phyloP scores from a whole-genome alignment of 2,329 filamentous ascomycete species.

The Chrysosphaeria jannelii region DNA sequence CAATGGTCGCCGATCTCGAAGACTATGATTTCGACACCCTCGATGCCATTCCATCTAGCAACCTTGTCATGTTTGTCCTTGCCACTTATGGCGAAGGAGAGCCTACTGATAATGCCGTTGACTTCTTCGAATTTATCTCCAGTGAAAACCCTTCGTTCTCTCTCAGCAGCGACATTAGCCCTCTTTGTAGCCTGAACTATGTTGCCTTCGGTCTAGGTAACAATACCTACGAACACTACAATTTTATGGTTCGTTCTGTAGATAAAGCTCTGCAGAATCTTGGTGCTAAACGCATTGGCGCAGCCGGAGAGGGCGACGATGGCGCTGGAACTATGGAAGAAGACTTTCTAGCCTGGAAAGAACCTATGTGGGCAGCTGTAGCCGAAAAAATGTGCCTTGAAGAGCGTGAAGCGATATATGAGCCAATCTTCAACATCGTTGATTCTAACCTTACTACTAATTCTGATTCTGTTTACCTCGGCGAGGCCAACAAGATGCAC shows the following conservation, averaged over 20 bases:
- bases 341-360: conserved; percentile 96
- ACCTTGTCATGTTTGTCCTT: conserved; percentile 79
- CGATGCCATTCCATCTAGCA: conserved; percentile 65
- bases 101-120: conserved; percentile 92
- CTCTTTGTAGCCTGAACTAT: conserved; percentile 64
- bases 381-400: conserved; percentile 61
- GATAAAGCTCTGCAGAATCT: conserved; percentile 54
- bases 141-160: conserved; percentile 59
- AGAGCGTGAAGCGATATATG: conserved; percentile 88
- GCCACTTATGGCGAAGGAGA: conserved; percentile 97
- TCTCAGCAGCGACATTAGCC: conserved; percentile 36
- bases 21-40: conserved; percentile 94
- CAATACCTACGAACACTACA: conserved; percentile 99
- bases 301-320: conserved; percentile 84
- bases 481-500: conserved; percentile 89
- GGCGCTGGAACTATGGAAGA: conserved; percentile 98
- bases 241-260: conserved; percentile 87
- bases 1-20: conserved; percentile 93
- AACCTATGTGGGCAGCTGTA: conserved; percentile 87
- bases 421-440: conserved; percentile 62
- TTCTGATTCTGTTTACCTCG: conserved; percentile 62
- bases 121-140: conserved; percentile 91
- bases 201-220: conserved; percentile 92
- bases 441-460: conserved; percentile 48
- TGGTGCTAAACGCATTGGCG: conserved; percentile 58